phyloP scores from a whole-genome alignment of 495 filamentous ascomycete species.

The Neurospora sp. region DNA sequence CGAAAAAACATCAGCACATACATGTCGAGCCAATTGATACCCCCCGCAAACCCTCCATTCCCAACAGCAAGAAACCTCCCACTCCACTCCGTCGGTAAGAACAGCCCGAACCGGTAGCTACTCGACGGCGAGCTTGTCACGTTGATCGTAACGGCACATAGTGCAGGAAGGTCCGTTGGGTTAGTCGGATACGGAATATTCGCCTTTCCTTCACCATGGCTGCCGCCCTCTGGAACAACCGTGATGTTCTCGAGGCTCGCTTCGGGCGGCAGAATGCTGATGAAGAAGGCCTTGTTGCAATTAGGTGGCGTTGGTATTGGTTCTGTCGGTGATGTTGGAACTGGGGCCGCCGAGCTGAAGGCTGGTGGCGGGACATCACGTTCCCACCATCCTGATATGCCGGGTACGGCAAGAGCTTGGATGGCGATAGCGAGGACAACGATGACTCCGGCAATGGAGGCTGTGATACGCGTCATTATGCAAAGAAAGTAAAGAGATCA shows the following conservation, averaged over 20 bases:
- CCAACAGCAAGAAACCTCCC: conserved; percentile 31
- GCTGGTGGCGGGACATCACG: background rate
- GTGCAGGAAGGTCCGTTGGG: conserved; percentile 34
- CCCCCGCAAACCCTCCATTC: conserved; percentile 38
- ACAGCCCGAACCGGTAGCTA: conserved; percentile 39
- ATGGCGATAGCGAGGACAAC: background rate
- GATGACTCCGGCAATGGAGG: background rate
- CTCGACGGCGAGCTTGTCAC: conserved; percentile 33
- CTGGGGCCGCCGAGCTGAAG: background rate
- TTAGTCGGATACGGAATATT: conserved; percentile 34
- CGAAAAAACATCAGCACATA: background rate
- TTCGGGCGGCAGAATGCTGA: conserved; percentile 12
- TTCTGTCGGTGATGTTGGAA: background rate
- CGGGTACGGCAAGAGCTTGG: background rate
- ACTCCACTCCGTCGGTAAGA: conserved; percentile 42
- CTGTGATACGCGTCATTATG: background rate
- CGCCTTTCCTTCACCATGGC: conserved; percentile 25
- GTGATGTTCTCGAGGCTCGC: conserved; percentile 24
- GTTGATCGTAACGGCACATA: conserved; percentile 39
- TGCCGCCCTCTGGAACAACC: conserved; percentile 20
- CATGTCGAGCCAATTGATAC: conserved; percentile 42
- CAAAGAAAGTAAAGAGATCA: background rate
- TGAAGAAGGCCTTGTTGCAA: conserved; percentile 17
- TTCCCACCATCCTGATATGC: background rate
- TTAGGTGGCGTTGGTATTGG: background rate